These are phyloP conservation scores for Verticillium dahliae DNA, from an alignment of 2,329 filamentous ascomycete species.

Conservation along the genomic window DNA sequence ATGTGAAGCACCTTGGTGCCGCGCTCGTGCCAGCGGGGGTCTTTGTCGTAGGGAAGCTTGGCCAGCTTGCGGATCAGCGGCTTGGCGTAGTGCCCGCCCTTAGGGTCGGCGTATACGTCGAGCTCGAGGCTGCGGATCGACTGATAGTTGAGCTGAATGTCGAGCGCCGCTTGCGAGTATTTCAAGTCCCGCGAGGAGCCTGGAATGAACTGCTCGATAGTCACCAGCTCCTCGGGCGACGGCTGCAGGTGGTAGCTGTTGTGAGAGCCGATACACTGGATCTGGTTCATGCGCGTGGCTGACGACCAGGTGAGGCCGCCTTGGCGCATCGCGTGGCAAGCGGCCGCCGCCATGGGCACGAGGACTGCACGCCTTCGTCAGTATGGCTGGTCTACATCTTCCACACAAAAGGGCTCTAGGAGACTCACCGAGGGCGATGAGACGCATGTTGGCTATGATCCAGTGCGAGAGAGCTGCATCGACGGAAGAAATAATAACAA, in stretches of 20 bases:
- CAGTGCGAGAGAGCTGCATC: not conserved
- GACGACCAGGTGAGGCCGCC: slow-evolving; percentile 21
- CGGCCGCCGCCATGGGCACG: slow-evolving; percentile 3
- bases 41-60: slow-evolving; percentile 28
- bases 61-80: slow-evolving; percentile 33
- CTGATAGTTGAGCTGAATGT: slow-evolving; percentile 36
- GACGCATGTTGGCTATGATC: not conserved
- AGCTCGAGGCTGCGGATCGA: slow-evolving; percentile 39
- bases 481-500: not conserved
- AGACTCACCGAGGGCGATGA: slow-evolving; percentile 5
- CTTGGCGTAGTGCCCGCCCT: slow-evolving; percentile 38
- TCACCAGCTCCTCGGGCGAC: slow-evolving; percentile 28
- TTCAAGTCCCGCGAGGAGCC: slow-evolving; percentile 30
- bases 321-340: slow-evolving; percentile 17
- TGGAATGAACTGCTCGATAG: slow-evolving; percentile 28
- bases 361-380: slow-evolving; percentile 3
- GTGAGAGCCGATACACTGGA: slow-evolving; percentile 44
- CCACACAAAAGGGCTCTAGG: not conserved
- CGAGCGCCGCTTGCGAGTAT: slow-evolving; percentile 38
- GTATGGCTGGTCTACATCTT: too few relatives aligned
- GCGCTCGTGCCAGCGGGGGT: slow-evolving; percentile 29
- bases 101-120: slow-evolving; percentile 40
- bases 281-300: slow-evolving; percentile 40
- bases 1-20: slow-evolving; percentile 44
- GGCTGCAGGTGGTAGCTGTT: slow-evolving; percentile 45